Base-by-base conservation (phyloP, 225 moss, liverwort and hornwort genomes). In the Asterella californica region DNA sequence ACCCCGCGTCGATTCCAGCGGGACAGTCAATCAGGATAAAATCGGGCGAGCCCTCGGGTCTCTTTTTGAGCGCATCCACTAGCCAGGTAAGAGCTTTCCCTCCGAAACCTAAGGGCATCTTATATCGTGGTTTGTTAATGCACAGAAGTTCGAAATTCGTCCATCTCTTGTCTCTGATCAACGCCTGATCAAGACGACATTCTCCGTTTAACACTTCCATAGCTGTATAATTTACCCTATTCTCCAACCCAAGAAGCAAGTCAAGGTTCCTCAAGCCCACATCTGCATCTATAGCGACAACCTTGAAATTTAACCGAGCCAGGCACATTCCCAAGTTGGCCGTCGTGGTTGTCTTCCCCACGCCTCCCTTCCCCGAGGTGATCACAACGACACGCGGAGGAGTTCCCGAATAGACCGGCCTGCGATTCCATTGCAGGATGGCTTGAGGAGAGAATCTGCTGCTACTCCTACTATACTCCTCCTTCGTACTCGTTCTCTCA, bases 161-260 rank as follows among this genome's bases (percentile, higher is more conserved):
- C 96, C 96, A 97, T 78, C 96, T 89, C 84, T 97, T 97, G 84
- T 97, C 96, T 49, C 96, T 83, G 50, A 97, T 97, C 72, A 97
- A 88, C 2, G 96, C 96, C 86, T 97, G 96, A 75, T 97, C 96
- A 19, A 97, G 86, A 15, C 94, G 90, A 83, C 96, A 97, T 86
- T 97, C 96, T 54, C 96, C 96, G 37, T 97, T 97, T 27, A 97
- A 86, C 29, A 97, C 96, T 83, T 97, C 96, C 94, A 97, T 97
- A 9, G 96, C 96, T 27, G 96, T 97, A 76, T 94, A 97, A 88
- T 97, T 97, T 82, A 97, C 96, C 47, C 94, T 93, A 87, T 97
- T 97, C 88, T 97, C 96, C 42, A 97, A 88, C 46, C 96, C 96
- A 25, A 97, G 93, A 17, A 97, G 90, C 78, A 97, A 72, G 81